Evolutionary conservation across 2,329 filamentous ascomycete genomes (phyloP), one percentile per base, ranked within the genome.

Genomic region (Nectriaceae sp.): DNA sequence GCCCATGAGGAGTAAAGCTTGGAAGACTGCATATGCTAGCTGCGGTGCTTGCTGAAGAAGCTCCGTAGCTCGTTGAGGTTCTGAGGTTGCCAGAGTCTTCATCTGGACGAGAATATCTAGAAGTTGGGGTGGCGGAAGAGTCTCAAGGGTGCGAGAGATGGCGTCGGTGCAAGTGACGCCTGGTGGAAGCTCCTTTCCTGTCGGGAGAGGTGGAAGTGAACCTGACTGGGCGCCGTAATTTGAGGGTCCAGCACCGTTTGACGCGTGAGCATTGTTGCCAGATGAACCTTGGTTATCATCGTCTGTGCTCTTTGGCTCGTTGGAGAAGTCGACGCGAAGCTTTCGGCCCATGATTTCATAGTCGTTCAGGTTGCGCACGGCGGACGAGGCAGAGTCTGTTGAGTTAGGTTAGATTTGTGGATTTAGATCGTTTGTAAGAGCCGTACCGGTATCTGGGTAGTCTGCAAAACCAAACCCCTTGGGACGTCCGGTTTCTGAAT

Each of bases 401-500:
- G 21, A 13, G 4, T 5, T 26, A 4, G 4, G 47, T 64, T 42
- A 68, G 60, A n/a, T 20, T 21, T 4, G 5, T 20, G 4, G 16
- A 18, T 11, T 18, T n/a, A 16, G 22, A 16, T 13, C 22, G 21
- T 15, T 4, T 35, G n/a, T 18, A 19, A 15, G 8, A 16, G 38
- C 50, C 69, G 29, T 79, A 82, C 96, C 93, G 50, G 89, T 85
- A 65, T 97, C 94, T 46, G 90, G 88, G 66, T 96, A 99, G 68
- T 97, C 93, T 64, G 92, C 89, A 63, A 97, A 99, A 29, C 94
- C 94, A 68, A 96, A 99, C 16, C 94, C 94, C 70, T 97, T 97
- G 1, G 94, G 92, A 47, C 90, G 85, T 36, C 93, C 92, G 3
- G 92, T 97, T 65, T 97, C 93, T 44, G 91, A 88, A 74, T 97